Evolutionary conservation across 2,329 filamentous ascomycete genomes (phyloP).

Genomic region (Ophioceras dolichostomum): DNA sequence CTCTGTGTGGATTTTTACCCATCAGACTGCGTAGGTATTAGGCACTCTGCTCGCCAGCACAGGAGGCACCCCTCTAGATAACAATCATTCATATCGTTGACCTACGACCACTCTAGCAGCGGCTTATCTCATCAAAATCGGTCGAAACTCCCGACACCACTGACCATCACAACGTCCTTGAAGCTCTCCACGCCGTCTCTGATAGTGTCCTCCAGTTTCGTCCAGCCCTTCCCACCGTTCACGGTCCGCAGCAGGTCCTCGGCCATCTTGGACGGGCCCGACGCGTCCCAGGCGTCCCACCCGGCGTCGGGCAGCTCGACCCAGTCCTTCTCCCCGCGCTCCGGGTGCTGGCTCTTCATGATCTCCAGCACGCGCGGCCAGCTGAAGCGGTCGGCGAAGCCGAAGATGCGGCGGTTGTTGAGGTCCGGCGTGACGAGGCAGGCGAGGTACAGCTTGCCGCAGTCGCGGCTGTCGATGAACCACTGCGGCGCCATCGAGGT

Average conservation of each 20-base stretch:
- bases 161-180: too few relatives aligned
- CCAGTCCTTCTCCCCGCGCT: conserved; percentile 12
- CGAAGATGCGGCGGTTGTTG: conserved; percentile 17
- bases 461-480: conserved; percentile 16
- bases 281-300: conserved; percentile 13
- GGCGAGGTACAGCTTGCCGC: conserved; percentile 17
- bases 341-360: conserved; percentile 15
- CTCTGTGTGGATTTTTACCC: too few relatives aligned
- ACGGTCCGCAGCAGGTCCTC: not conserved
- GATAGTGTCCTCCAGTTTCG: not conserved
- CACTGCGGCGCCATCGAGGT: conserved; percentile 15
- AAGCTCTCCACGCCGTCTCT: not conserved
- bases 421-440: conserved; percentile 14
- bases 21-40: too few relatives aligned
- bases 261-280: not conserved
- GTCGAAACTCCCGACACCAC: too few relatives aligned
- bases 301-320: conserved; percentile 11
- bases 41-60: too few relatives aligned
- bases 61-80: too few relatives aligned
- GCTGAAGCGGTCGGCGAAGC: conserved; percentile 17
- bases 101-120: too few relatives aligned
- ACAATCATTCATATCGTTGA: too few relatives aligned
- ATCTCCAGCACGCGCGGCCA: conserved; percentile 16
- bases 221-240: conserved; percentile 1
- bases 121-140: too few relatives aligned